These are phyloP conservation scores for Achlya hypogyna DNA, from an alignment of 352 stramenopile genomes.

Conservation along the genomic window DNA sequence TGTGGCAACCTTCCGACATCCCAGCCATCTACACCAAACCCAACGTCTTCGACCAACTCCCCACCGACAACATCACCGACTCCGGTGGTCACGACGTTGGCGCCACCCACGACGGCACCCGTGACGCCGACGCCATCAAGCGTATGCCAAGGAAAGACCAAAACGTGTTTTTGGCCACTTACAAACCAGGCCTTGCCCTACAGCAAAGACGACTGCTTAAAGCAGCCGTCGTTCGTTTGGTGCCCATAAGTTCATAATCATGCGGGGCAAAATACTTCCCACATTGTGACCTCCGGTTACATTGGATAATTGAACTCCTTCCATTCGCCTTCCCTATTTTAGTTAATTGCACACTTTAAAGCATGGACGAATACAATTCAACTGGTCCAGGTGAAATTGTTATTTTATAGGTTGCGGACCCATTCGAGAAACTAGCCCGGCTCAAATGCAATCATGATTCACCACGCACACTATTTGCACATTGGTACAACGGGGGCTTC, in stretches of 20 bases:
- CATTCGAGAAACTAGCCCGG: too few relatives aligned
- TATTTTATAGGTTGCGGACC: too few relatives aligned
- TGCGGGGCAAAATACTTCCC: not conserved
- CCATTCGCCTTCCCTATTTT: too few relatives aligned
- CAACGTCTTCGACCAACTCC: not conserved
- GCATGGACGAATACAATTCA: too few relatives aligned
- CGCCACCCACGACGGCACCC: not conserved
- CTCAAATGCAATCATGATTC: too few relatives aligned
- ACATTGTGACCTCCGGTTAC: not conserved
- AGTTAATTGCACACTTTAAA: too few relatives aligned
- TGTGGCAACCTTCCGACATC: not conserved
- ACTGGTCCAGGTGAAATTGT: too few relatives aligned
- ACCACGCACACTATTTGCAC: too few relatives aligned
- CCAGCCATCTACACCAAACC: not conserved
- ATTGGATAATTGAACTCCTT: not conserved
- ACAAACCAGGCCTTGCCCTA: not conserved
- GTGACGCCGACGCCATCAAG: not conserved
- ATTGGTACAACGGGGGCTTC: too few relatives aligned
- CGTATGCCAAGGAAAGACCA: not conserved
- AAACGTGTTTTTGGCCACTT: not conserved
- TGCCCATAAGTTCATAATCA: not conserved
- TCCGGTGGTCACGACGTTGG: not conserved
- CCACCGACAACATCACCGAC: not conserved
- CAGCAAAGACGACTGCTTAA: not conserved
- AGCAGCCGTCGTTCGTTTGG: not conserved